Evolutionary conservation across 352 stramenopile species (phyloP), one percentile per base, ranked within the genome.

Genomic region (Phytophthora crassamura): DNA sequence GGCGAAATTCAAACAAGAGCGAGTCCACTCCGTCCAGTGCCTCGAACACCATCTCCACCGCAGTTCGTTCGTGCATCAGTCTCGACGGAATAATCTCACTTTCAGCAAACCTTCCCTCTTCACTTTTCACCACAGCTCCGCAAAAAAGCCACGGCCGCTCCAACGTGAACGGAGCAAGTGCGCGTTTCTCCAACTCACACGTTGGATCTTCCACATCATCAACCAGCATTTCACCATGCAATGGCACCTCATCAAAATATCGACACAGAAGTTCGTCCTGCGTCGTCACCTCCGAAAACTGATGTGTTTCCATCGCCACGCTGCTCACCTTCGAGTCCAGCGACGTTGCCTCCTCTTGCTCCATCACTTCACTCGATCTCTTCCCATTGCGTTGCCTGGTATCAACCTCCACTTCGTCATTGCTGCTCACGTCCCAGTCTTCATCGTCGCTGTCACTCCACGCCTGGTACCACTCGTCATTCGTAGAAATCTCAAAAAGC

Each of bases 401-500:
- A 7, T 8, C 22, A 22, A 43, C 40, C 18, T 55, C 49, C 12
- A 18, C 18, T 38, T 67, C 45, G 51, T 69, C 59, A 33, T 4
- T 28, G 39, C 67, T 75, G 41, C 51, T 57, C 59, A 59, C 42
- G 12, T 64, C 53, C 61, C 61, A 67, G 40, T 75, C 72, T 3
- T 77, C 74, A 4, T 89, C 82, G n/a, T 75, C 78, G 22, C 72
- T 80, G 7, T 74, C 62, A 2, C 84, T 65, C 80, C 81, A 84
- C 7, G 80, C 73, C 33, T 89, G 72, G 47, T 76, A 89, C 83
- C 83, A 91, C 41, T 89, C 80, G 60, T 90, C 84, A 38, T 81
- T 78, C 22, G 75, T 84, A 14, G 80, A 78, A 41, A 90, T 85
- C 70, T 90, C 61, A 35, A 85, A 77, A 4, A 90, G 60, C 38